Conservation (phyloP, 768 basidiomycete species). For the Agrocybe praecox region DNA sequence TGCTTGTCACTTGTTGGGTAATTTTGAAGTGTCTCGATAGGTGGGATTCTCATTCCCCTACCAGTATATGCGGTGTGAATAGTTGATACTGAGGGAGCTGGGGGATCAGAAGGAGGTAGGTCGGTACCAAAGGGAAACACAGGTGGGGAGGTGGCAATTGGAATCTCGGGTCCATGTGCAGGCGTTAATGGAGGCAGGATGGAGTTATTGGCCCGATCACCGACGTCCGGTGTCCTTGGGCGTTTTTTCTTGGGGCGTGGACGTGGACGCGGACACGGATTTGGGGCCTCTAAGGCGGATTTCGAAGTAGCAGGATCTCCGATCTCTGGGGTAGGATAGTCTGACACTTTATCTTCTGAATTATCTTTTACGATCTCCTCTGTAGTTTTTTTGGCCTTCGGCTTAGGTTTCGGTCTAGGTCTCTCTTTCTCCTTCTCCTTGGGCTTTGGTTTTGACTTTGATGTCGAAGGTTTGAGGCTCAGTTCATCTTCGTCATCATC, state of each 20-base stretch:
- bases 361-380: slow-evolving; percentile 11
- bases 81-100: slow-evolving; percentile 28
- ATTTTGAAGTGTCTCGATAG: slow-evolving; percentile 36
- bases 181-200: slow-evolving; percentile 2
- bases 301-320: background rate
- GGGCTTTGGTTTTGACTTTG: slow-evolving; percentile 25
- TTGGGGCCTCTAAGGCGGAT: background rate
- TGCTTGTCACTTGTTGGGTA: slow-evolving; percentile 7
- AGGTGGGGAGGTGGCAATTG: slow-evolving; percentile 18
- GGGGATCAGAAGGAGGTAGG: slow-evolving; percentile 29
- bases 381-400: slow-evolving; percentile 15
- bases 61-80: slow-evolving; percentile 11
- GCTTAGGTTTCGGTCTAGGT: slow-evolving; percentile 22
- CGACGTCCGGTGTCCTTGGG: slow-evolving; percentile 1
- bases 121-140: background rate
- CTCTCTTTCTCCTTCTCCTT: background rate
- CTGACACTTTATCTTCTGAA: background rate
- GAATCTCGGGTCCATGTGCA: slow-evolving; percentile 13
- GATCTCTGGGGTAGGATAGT: background rate
- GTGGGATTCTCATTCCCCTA: slow-evolving; percentile 23
- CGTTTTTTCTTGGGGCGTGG: slow-evolving; percentile 15
- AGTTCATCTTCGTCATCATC: slow-evolving; percentile 43
- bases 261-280: slow-evolving; percentile 18
- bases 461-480: slow-evolving; percentile 28
- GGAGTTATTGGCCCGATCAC: background rate